phyloP scores from a whole-genome alignment of 805 yeast species.

The Ogataea paradorogensis region DNA sequence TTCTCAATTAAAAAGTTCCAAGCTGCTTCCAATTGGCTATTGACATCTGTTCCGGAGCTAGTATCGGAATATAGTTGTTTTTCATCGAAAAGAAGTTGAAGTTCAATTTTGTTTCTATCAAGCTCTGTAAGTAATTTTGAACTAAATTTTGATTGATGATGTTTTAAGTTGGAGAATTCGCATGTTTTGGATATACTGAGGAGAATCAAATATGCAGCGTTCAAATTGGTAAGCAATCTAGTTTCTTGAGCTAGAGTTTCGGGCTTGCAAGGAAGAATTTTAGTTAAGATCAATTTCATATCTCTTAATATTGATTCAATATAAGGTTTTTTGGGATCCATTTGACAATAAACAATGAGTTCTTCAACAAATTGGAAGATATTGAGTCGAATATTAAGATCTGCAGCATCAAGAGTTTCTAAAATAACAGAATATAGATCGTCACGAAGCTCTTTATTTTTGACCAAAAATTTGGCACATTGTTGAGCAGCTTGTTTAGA shows the following conservation, averaged over 20 bases:
- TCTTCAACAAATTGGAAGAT: slow-evolving; percentile 69
- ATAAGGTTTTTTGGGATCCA: slow-evolving; percentile 16
- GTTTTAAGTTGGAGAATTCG: slow-evolving; percentile 18
- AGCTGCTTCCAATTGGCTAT: slow-evolving; percentile 22
- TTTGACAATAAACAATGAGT: slow-evolving; percentile 41
- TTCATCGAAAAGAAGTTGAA: slow-evolving; percentile 34
- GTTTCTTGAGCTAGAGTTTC: slow-evolving; percentile 13
- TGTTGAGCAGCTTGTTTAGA: slow-evolving; percentile 49
- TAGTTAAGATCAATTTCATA: slow-evolving; percentile 32
- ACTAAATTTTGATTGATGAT: slow-evolving; percentile 30
- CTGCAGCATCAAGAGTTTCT: slow-evolving; percentile 52
- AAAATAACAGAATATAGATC: slow-evolving; percentile 66
- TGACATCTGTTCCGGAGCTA: neutral
- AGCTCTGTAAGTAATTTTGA: slow-evolving; percentile 34
- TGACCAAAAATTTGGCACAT: slow-evolving; percentile 55
- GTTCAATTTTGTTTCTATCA: slow-evolving; percentile 34
- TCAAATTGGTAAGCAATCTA: slow-evolving; percentile 30
- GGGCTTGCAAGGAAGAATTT: slow-evolving; percentile 35
- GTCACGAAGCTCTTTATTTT: slow-evolving; percentile 57
- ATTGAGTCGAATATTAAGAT: slow-evolving; percentile 62
- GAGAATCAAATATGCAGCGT: slow-evolving; percentile 26
- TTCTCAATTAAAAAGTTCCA: slow-evolving; percentile 49
- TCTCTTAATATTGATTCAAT: slow-evolving; percentile 29
- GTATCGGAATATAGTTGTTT: slow-evolving; percentile 9
- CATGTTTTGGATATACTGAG: slow-evolving; percentile 24